Base-by-base conservation (phyloP, 2,329 filamentous ascomycete species). In the Tetracladium maxilliforme region DNA sequence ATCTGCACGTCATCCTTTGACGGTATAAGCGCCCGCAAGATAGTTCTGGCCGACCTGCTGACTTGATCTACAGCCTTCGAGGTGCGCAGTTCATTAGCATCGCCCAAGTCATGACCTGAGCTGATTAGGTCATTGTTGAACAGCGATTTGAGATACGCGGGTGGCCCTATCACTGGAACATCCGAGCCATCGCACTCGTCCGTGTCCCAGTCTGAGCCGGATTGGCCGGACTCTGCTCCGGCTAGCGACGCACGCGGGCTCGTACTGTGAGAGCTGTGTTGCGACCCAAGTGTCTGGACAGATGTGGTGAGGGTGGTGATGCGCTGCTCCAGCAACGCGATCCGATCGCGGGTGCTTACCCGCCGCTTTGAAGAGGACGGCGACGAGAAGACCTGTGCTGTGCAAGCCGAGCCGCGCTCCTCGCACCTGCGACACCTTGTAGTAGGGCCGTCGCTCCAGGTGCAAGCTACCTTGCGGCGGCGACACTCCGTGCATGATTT, bases 31-130 rank as follows among this genome's bases (percentile, higher is more conserved):
- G 28, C 31, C 22, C 33, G 33, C 5, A 35, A 27, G 15, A 16
- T 24, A 16, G 23, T 21, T 30, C 33, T 33, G 11, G 28, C 33
- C 13, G 16, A 17, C 23, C 31, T 23, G 18, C 26, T 21, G 23
- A 35, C 24, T 11, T 28, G 20, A 18, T 24, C 21, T 18, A 24
- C 27, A 15, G 24, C 19, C 21, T 27, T 35, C 24, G 26, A 24
- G 14, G 29, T 27, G 10, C 58, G 4, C 34, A 61, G 15, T 53
- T 56, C 2, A 59, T 64, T 27, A 56, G 52, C 37, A 57, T 54
- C 35, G 63, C 59, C 0, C 59, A 63, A 26, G 56, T 62, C 8
- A 52, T 58, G 56, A 31, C 39, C 23, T 21, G 33, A 25, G 35
- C 32, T 22, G n/a, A 47, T 37, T 23, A 41, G 30, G 16, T 39